Percentiles rank a stretch among this genome's conserved stretches.
These are phyloP conservation scores for Xylaria sp. DNA, from an alignment of 2,329 filamentous ascomycete genomes.

Conservation along the genomic window DNA sequence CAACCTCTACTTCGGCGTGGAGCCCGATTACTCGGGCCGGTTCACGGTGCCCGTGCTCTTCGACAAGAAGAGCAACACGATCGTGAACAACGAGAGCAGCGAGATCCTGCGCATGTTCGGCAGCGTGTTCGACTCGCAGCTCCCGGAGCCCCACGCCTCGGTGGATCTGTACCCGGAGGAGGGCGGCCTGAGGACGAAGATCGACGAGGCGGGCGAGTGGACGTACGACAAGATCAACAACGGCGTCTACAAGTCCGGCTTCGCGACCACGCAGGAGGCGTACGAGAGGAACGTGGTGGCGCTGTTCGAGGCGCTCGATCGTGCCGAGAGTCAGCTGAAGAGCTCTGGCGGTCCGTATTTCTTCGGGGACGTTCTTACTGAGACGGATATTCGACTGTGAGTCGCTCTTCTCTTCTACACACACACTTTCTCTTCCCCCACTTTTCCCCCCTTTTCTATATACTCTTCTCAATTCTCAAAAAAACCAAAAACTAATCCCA, in stretches of 20 bases:
- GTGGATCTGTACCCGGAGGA: slow-evolving; percentile 75
- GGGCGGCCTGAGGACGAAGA: slow-evolving; percentile 65
- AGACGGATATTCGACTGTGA: slow-evolving; percentile 80
- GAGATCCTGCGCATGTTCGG: slow-evolving; percentile 95
- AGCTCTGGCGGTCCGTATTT: slow-evolving; percentile 69
- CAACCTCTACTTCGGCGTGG: slow-evolving; percentile 80
- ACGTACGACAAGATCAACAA: slow-evolving; percentile 80
- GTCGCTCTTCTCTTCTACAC: slow-evolving; percentile 40
- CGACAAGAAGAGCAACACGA: slow-evolving; percentile 77
- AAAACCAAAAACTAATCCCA: too few relatives aligned
- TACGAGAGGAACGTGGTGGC: slow-evolving; percentile 78
- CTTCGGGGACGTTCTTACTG: slow-evolving; percentile 79
- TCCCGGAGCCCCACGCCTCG: slow-evolving; percentile 67
- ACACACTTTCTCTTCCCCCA: too few relatives aligned
- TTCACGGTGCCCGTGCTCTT: slow-evolving; percentile 91
- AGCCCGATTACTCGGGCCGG: slow-evolving; percentile 77
- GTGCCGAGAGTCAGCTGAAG: slow-evolving; percentile 75
- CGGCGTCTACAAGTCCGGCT: slow-evolving; percentile 80
- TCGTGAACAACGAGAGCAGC: slow-evolving; percentile 91
- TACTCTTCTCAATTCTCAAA: too few relatives aligned
- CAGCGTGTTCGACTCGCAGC: slow-evolving; percentile 78
- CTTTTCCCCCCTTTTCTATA: too few relatives aligned
- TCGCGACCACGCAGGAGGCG: slow-evolving; percentile 83
- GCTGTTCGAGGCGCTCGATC: slow-evolving; percentile 82
- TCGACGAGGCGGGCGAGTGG: slow-evolving; percentile 84